These are phyloP conservation scores for Claviceps sp. DNA, from an alignment of 2,329 filamentous ascomycete genomes.

Conservation along the genomic window DNA sequence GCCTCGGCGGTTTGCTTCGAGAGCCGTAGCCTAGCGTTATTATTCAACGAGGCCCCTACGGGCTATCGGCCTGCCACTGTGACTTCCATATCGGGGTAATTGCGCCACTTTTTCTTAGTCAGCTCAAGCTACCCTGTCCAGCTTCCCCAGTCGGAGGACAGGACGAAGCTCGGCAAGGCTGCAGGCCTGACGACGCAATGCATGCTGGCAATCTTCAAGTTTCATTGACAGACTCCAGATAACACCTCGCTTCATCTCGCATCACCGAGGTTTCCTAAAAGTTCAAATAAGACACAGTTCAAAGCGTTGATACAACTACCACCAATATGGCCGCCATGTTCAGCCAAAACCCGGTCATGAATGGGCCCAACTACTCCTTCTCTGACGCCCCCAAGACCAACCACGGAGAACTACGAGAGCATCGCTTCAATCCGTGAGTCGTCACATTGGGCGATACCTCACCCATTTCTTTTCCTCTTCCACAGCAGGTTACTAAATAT, in stretches of 20 bases:
- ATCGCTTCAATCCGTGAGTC: constrained; percentile 83
- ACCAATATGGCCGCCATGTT: constrained; percentile 50
- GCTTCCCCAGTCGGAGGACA: constrained; percentile 1
- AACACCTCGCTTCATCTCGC: constrained; percentile 1
- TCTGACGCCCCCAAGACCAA: constrained; percentile 43
- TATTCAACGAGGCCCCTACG: not conserved
- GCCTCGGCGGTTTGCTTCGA: constrained; percentile 1
- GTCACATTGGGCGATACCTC: not conserved
- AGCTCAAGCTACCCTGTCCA: constrained; percentile 21
- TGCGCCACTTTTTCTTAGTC: constrained; percentile 22
- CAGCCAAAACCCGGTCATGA: constrained; percentile 55
- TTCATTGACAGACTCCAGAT: constrained; percentile 6
- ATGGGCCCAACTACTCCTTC: constrained; percentile 57
- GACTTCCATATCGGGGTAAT: not conserved
- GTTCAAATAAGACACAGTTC: not conserved
- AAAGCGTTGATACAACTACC: constrained; percentile 2
- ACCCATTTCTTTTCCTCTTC: not conserved
- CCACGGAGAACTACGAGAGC: constrained; percentile 47
- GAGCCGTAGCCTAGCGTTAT: not conserved
- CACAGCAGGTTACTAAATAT: not conserved
- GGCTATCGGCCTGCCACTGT: not conserved
- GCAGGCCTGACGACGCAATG: constrained; percentile 21
- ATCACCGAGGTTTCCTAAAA: not conserved
- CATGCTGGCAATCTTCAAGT: constrained; percentile 18
- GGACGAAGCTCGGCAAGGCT: constrained; percentile 4